Evolutionary conservation across 202 grass and related monocot species (phyloP).

Genomic region (Zoysia matrella): DNA sequence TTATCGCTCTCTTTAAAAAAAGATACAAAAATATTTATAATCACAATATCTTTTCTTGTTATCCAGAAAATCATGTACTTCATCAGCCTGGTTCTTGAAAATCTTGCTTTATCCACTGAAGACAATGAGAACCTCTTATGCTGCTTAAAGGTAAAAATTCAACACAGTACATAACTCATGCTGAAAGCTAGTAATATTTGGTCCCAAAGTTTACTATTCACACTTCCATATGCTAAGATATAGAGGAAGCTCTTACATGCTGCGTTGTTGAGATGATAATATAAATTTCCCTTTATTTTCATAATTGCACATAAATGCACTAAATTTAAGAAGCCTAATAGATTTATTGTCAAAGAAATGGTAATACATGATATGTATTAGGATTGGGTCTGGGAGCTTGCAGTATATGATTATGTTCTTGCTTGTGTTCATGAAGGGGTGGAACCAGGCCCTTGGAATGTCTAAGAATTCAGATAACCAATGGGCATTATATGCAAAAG

Average conservation of each 20-base stretch:
- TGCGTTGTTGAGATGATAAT: neutral
- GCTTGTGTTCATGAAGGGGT: constrained; percentile 67
- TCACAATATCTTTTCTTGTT: constrained; percentile 4
- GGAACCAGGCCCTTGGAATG: constrained; percentile 84
- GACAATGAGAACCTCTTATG: constrained; percentile 90
- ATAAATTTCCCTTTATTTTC: neutral
- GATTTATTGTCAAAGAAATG: neutral
- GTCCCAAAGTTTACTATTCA: constrained; percentile 23
- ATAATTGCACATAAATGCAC: neutral
- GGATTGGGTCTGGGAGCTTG: neutral
- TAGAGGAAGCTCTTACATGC: neutral
- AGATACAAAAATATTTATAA: no score
- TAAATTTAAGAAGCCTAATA: neutral
- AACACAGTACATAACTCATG: neutral
- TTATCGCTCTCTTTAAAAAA: neutral
- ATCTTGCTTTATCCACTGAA: constrained; percentile 88
- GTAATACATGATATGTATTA: neutral
- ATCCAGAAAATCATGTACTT: constrained; percentile 98
- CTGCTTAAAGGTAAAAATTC: constrained; percentile 78
- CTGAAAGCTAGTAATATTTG: neutral
- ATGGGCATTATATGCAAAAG: constrained; percentile 93
- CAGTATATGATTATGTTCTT: constrained; percentile 20
- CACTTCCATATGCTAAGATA: neutral
- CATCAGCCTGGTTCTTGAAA: constrained; percentile 92
- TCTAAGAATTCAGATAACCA: constrained; percentile 70